Evolutionary conservation across 2,329 filamentous ascomycete genomes (phyloP).

Genomic region (Penicillium sp.): DNA sequence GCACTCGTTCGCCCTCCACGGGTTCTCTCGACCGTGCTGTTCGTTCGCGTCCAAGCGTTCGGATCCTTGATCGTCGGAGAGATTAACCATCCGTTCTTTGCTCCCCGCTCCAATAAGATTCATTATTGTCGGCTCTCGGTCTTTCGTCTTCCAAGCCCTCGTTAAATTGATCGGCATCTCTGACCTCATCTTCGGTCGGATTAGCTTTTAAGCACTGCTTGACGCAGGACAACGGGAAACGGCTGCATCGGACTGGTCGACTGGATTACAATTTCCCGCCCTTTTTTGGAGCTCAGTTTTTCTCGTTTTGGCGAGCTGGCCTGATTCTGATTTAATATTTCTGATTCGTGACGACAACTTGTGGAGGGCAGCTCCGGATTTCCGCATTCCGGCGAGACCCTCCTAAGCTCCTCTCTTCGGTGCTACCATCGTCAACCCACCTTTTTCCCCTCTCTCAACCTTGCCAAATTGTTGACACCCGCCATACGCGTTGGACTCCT

Average conservation of each 20-base stretch:
- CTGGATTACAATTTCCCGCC: slow-evolving; percentile 4
- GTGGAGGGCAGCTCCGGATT: background rate
- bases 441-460: background rate
- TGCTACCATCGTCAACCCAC: slow-evolving; percentile 16
- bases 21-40: background rate
- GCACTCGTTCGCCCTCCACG: slow-evolving; percentile 2
- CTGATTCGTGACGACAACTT: too few species aligned
- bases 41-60: background rate
- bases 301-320: background rate
- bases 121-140: background rate
- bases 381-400: slow-evolving; percentile 19
- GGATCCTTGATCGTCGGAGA: slow-evolving; percentile 1
- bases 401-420: slow-evolving; percentile 1
- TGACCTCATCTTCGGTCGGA: slow-evolving; percentile 20
- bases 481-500: slow-evolving; percentile 5
- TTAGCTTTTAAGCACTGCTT: background rate
- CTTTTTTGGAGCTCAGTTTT: slow-evolving; percentile 6
- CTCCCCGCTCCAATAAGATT: slow-evolving; percentile 3
- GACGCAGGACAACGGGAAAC: background rate
- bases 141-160: slow-evolving; percentile 1
- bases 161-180: slow-evolving; percentile 16
- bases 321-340: too few species aligned
- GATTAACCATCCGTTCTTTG: background rate
- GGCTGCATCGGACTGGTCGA: slow-evolving; percentile 6
- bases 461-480: slow-evolving; percentile 27